These are phyloP conservation scores for Tetraselmis striata DNA, from an alignment of 139 green algal species.

Conservation along the genomic window DNA sequence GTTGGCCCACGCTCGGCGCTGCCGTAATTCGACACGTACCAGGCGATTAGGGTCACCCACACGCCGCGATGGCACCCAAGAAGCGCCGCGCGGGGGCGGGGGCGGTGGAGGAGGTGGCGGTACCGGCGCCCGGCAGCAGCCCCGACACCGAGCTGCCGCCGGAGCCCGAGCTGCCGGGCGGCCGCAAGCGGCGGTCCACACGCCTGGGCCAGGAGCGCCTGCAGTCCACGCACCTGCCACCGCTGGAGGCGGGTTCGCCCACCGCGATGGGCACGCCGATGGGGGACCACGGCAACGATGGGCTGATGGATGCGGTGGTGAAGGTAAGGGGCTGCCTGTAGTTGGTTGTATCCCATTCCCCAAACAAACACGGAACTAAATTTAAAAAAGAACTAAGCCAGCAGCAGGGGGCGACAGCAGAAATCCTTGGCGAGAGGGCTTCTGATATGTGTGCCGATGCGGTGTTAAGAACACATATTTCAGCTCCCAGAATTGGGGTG, in stretches of 20 bases:
- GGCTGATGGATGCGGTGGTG: not conserved
- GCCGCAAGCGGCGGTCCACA: not conserved
- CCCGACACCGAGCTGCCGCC: not conserved
- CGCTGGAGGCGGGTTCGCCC: not conserved
- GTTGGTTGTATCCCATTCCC: no score
- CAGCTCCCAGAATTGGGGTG: no score
- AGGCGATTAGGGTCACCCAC: no score
- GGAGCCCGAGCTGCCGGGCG: not conserved
- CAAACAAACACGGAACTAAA: no score
- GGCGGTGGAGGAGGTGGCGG: not conserved
- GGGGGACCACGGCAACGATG: not conserved
- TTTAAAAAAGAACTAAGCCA: no score
- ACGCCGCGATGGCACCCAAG: not conserved
- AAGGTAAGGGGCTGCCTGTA: not conserved
- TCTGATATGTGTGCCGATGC: no score
- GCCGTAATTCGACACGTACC: no score
- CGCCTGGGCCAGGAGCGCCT: not conserved
- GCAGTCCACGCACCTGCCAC: not conserved
- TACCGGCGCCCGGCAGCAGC: not conserved
- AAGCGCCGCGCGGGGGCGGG: not conserved
- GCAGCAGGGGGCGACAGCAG: no score
- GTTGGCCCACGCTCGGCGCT: no score
- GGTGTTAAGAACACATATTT: no score
- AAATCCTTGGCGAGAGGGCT: no score
- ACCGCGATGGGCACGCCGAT: not conserved